Conservation (phyloP, 2,329 filamentous ascomycete species). For the Fusarium napiforme region DNA sequence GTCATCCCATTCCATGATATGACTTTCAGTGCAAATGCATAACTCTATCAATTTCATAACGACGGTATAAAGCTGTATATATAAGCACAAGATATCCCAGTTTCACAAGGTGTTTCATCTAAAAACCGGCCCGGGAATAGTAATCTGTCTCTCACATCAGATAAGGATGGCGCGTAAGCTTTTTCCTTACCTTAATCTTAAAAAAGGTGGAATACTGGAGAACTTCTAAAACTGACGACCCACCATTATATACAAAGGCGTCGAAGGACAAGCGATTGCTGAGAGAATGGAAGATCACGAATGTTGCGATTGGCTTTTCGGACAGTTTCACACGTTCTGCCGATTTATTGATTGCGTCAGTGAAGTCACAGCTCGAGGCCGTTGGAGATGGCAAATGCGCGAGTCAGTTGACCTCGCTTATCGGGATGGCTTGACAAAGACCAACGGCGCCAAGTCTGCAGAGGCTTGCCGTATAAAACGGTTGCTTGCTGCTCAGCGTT, state of each 20-base stretch:
- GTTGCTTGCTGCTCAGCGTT: no score
- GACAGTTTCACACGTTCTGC: accelerated
- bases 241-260: neutral
- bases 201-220: neutral
- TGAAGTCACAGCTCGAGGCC: neutral
- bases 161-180: neutral
- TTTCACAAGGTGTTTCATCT: neutral
- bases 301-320: neutral
- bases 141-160: neutral
- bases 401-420: neutral
- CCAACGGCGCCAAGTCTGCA: neutral
- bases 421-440: neutral
- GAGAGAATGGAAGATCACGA: neutral
- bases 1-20: neutral
- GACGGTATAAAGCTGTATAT: accelerated
- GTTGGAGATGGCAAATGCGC: neutral
- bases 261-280: neutral
- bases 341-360: no score
- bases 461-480: neutral
- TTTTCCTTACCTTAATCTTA: constrained; percentile 1
- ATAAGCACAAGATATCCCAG: accelerated
- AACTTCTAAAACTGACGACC: neutral
- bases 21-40: accelerated
- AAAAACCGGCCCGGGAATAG: neutral
- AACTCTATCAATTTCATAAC: no score